phyloP scores from a whole-genome alignment of 805 yeast genomes.

The Torulaspora gathmanii region DNA sequence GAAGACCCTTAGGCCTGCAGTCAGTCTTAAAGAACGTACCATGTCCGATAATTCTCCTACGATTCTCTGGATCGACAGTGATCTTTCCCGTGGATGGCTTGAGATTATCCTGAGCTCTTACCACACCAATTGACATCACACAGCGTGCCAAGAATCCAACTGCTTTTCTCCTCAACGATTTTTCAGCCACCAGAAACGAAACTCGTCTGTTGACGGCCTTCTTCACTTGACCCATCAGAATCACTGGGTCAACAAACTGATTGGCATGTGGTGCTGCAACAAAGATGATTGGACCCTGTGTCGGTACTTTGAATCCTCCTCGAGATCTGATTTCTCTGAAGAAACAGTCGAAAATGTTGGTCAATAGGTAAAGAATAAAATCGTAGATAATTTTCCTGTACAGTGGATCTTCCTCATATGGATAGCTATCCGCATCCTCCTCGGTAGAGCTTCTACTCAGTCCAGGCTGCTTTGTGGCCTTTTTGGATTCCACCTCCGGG shows the following conservation, averaged over 20 bases:
- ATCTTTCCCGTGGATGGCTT: constrained; percentile 63
- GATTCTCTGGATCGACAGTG: constrained; percentile 48
- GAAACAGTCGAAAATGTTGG: constrained; percentile 55
- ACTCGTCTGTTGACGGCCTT: constrained; percentile 61
- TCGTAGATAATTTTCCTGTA: constrained; percentile 45
- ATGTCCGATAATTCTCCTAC: constrained; percentile 53
- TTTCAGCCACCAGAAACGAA: constrained; percentile 81
- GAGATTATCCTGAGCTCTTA: constrained; percentile 85
- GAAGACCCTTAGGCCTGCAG: constrained; percentile 58
- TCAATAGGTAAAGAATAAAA: constrained; percentile 47
- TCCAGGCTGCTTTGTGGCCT: not conserved
- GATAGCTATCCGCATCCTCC: constrained; percentile 1
- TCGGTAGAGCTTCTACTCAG: not conserved
- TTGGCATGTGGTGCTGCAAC: constrained; percentile 99
- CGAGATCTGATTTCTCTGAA: constrained; percentile 86
- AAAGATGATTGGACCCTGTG: constrained; percentile 77
- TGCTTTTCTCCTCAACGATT: constrained; percentile 57
- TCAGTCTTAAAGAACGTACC: constrained; percentile 62
- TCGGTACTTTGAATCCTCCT: constrained; percentile 72
- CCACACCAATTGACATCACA: constrained; percentile 84
- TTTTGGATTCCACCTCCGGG: not conserved
- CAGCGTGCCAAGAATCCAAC: constrained; percentile 74
- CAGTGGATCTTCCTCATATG: constrained; percentile 39
- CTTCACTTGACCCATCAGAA: constrained; percentile 77
- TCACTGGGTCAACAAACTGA: constrained; percentile 75